Evolutionary conservation across 208 protist genomes (phyloP), one percentile per base, ranked within the genome.

Genomic region (Trypanosomatidae sp.): DNA sequence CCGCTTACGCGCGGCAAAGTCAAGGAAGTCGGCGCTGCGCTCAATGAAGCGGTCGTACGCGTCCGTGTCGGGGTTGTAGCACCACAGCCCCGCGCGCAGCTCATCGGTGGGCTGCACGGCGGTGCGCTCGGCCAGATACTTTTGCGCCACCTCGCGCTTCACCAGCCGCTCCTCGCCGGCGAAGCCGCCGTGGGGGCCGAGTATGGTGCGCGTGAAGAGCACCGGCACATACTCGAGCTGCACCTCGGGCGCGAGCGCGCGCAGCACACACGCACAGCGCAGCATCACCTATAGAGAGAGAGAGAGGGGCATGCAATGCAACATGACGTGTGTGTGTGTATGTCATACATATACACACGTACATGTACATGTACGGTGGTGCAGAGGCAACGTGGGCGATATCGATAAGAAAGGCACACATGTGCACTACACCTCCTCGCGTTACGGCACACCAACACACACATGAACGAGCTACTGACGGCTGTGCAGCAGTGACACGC

Each of bases 151-250:
- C 44, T 91, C 86, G 19, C 77, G 78, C 64, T 94, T 91, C 22
- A 94, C 69, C n/a, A 94, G 71, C 3, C 86, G 80, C 61, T 94
- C 81, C 66, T 94, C 81, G 2, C 79, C 86, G 18, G 86, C 76
- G 46, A 94, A 94, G 15, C 86, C 86, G 25, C 86, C 86, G 22
- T 91, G 55, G 2, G 86, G 86, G 22, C 86, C 86, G 7, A 94
- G 69, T 56, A 91, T 85, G 3, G 81, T 89, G 16, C 81, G 66
- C 2, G 78, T 88, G 46, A 94, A 94, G 30, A 94, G 62, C 20
- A 91, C n/a, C 1, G 86, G 79, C 13, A 91, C 48, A 49, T 89
- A 85, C 62, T 91, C 81, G 21, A 94, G 62, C 65, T 94, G 78
- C 53, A 91, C 65, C 62, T 94, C 81, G 21, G 86, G 79, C 2